Conservation (phyloP, 768 basidiomycete species). For the Termitomyces sp. region DNA sequence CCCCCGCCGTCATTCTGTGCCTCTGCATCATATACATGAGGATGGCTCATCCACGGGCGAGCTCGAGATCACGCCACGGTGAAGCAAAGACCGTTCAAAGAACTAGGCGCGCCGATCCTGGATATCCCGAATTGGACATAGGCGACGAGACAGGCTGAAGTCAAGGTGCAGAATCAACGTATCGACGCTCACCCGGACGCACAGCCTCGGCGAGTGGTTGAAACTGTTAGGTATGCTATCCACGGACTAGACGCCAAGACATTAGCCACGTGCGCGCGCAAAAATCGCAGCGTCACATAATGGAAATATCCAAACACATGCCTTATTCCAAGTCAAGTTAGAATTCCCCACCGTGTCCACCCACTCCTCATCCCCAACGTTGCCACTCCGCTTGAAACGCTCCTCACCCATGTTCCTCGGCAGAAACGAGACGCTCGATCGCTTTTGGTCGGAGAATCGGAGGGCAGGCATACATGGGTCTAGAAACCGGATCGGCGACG, state of each 20-base stretch:
- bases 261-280: too few species aligned
- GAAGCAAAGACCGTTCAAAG: too few species aligned
- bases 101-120: too few species aligned
- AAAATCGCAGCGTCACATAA: conserved; percentile 42
- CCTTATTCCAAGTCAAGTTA: conserved; percentile 75
- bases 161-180: too few species aligned
- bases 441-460: too few species aligned
- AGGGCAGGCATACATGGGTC: too few species aligned
- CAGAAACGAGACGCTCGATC: background rate
- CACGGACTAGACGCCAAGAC: conserved; percentile 51
- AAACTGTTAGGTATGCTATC: conserved; percentile 85
- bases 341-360: conserved; percentile 75
- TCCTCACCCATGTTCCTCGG: background rate
- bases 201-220: conserved; percentile 51
- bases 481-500: too few species aligned
- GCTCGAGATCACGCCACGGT: conserved; percentile 71
- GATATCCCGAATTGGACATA: too few species aligned
- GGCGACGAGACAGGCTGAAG: too few species aligned
- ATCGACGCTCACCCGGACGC: too few species aligned
- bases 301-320: conserved; percentile 80
- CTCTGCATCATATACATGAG: conserved; percentile 15
- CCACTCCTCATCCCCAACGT: conserved; percentile 38
- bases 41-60: conserved; percentile 50
- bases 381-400: background rate
- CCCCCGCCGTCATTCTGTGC: conserved; percentile 4